These are phyloP conservation scores for Axilococcus clingmanii DNA, from an alignment of 139 green algal genomes.

Conservation along the genomic window DNA sequence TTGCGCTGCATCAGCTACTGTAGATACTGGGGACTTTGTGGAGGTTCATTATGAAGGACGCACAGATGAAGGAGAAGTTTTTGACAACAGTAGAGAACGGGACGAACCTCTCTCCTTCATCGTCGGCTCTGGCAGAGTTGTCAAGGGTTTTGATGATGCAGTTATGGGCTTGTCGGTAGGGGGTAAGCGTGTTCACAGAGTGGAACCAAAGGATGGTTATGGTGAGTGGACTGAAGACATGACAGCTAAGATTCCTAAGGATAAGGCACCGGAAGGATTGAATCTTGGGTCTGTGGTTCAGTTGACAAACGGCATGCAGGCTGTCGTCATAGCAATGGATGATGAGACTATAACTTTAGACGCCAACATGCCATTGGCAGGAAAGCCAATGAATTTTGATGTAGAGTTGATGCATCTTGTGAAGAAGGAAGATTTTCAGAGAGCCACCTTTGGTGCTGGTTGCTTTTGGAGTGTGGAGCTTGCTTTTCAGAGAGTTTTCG, in stretches of 20 bases:
- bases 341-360: slow-evolving; percentile 32
- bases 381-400: slow-evolving; percentile 60
- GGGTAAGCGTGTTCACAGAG: slow-evolving; percentile 29
- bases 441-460: slow-evolving; percentile 43
- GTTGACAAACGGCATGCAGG: slow-evolving; percentile 41
- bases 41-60: slow-evolving; percentile 45
- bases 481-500: slow-evolving; percentile 44
- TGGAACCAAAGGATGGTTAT: slow-evolving; percentile 34
- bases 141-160: slow-evolving; percentile 56
- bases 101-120: slow-evolving; percentile 48
- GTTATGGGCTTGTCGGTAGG: slow-evolving; percentile 50
- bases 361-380: slow-evolving; percentile 61
- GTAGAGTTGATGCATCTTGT: slow-evolving; percentile 48
- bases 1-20: neutral
- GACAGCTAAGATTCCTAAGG: slow-evolving; percentile 25
- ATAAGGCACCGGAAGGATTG: slow-evolving; percentile 34
- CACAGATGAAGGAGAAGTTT: slow-evolving; percentile 48
- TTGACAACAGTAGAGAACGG: slow-evolving; percentile 39
- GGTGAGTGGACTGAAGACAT: slow-evolving; percentile 24
- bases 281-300: slow-evolving; percentile 29
- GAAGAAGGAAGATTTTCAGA: slow-evolving; percentile 17
- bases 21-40: slow-evolving; percentile 11
- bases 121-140: slow-evolving; percentile 48
- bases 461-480: slow-evolving; percentile 55
- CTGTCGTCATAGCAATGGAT: slow-evolving; percentile 15